Evolutionary conservation across 1,284 basidiomycete species (phyloP), one percentile per base, ranked within the genome.

Genomic region (Heliocybe sulcata): DNA sequence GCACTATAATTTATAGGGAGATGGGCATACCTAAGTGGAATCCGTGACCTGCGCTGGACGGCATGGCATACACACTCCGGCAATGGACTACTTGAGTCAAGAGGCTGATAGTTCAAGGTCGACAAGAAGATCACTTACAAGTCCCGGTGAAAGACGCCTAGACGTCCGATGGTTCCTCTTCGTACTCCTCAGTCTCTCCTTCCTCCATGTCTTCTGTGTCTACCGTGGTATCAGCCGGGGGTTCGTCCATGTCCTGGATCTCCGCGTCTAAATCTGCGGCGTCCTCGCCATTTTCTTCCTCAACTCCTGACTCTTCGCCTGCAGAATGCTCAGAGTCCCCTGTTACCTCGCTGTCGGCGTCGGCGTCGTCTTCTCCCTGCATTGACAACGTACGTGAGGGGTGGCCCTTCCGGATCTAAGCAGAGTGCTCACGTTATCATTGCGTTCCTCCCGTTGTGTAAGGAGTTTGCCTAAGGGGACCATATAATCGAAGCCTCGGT

Each of bases 361-460:
- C 70, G 0, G 69, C 69, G n/a, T 68, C 67, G 1, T 67, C 71
- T 10, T 66, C 67, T 4, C 66, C 71, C 2, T 69, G 70, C 6
- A 72, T 70, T 3, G 68, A 67, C 26, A 11, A 55, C 35, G 31
- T 26, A 48, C 25, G 20, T n/a, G 48, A 29, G 35, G 47, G 19
- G 53, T 27, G n/a, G 6, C 3, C 16, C 38, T 42, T 6, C 12
- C 19, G n/a, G 19, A 45, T 22, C 27, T 45, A 29, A 55, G 35
- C 29, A 29, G 54, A 45, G 56, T 25, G 50, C 14, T 35, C 27
- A 71, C 82, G 56, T 90, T 89, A 64, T 92, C 90, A 63, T 89
- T 90, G 71, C 87, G 89, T 69, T 92, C 89, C 64, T 92, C 89
- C 58, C 85, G 78, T 58, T 85, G 81, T 10, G 89, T 92, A 56